Evolutionary conservation across 2,329 filamentous ascomycete genomes (phyloP), one percentile per base, ranked within the genome.

Genomic region (Sphaerulina populicola): DNA sequence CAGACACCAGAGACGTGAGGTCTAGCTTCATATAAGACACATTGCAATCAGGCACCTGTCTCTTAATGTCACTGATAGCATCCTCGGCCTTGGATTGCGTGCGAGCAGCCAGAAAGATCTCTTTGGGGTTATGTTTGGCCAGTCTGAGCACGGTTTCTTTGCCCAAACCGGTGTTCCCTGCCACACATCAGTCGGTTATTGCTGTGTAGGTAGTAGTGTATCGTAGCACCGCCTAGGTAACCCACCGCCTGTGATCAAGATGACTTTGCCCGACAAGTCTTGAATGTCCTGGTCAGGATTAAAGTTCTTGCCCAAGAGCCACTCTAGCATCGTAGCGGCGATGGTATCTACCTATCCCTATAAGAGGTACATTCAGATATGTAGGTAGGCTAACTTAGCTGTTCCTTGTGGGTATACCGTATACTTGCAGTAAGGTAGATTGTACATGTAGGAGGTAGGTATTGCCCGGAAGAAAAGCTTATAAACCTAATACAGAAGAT

Each of bases 1-100:
- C 70, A 11, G 75, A 77, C n/a, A 67, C 59, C 38, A 80, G 71
- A 0, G 76, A 78, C 0, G 71, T 61, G 12, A 80, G 67, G 57
- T 80, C 77, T 27, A 77, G 69, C 7, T 70, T 62, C 7, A 80
- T 62, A 57, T 70, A 70, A 23, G 68, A 66, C 50, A 78, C 69
- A 47, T 57, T 60, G 53, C 67, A 67, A 46, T 66, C 58, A 6
- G 70, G 68, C 1, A 68, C 63, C 3, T 55, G 43, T 4, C 57
- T 53, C 30, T 69, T 66, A 59, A 75, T 66, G 15, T 71, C 66
- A 15, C 61, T 49, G 49, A 75, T 73, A 9, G 72, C 69, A 23
- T 65, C 58, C 10, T 63, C 53, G 31, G 72, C 72, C 61, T 73
- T 74, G 39, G 66, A 68, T 15, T 63, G 61, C 35, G 66, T 72